Evolutionary conservation across 2,329 filamentous ascomycete genomes (phyloP).

Genomic region (Ascochyta pisi): DNA sequence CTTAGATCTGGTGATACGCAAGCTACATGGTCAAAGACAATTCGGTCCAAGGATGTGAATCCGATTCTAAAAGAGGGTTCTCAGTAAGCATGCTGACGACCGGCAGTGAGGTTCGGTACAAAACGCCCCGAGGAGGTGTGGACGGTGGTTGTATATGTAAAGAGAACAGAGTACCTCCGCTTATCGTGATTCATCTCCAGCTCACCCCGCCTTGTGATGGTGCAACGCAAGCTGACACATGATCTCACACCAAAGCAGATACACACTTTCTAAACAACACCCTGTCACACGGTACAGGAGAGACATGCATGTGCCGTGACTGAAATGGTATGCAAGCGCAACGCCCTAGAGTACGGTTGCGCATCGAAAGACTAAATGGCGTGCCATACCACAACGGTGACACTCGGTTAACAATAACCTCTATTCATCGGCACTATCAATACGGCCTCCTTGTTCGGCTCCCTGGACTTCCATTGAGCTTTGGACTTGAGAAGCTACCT

Average conservation of each 20-base stretch:
- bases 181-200: neutral
- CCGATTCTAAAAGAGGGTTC: conserved; percentile 7
- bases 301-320: too few species aligned
- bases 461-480: conserved; percentile 24
- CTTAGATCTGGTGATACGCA: neutral
- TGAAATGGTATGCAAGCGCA: neutral
- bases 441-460: conserved; percentile 37
- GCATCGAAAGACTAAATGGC: conserved; percentile 1
- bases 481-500: conserved; percentile 32
- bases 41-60: neutral
- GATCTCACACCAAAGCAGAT: neutral
- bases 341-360: neutral
- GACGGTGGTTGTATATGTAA: neutral
- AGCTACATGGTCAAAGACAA: neutral
- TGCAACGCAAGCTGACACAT: neutral
- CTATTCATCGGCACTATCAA: conserved; percentile 4
- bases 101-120: conserved; percentile 5
- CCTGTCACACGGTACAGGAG: neutral
- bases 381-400: conserved; percentile 15
- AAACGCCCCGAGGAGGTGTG: conserved; percentile 5
- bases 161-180: neutral
- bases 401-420: neutral
- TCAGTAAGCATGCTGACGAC: conserved; percentile 5
- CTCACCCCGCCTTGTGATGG: neutral
- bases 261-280: neutral